Percentiles rank a stretch among this genome's conserved stretches.
Conservation (phyloP, 2,329 filamentous ascomycete genomes). For the Verticillium longisporum region DNA sequence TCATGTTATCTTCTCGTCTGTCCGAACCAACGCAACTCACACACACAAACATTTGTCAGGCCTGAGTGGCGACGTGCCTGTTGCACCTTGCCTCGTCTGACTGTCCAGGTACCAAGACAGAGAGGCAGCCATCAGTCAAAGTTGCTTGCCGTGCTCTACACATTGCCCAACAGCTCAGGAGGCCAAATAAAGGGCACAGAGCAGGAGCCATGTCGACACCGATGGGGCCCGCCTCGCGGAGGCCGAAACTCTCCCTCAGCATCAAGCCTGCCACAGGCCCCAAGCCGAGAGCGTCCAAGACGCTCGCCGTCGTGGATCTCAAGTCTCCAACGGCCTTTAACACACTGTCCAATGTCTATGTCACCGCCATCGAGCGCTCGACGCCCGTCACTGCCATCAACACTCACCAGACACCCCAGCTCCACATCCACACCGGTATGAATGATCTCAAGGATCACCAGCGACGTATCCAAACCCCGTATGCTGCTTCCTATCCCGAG, state of each 20-base stretch:
- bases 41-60: neutral
- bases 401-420: slow-evolving; percentile 28
- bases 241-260: slow-evolving; percentile 51
- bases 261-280: slow-evolving; percentile 38
- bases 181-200: neutral
- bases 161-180: neutral
- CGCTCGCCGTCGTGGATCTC: slow-evolving; percentile 41
- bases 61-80: neutral
- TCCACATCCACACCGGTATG: slow-evolving; percentile 13
- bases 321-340: slow-evolving; percentile 58
- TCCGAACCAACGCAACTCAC: neutral
- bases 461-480: slow-evolving; percentile 28
- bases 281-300: slow-evolving; percentile 31
- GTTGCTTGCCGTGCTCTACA: neutral
- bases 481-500: slow-evolving; percentile 39
- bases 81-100: neutral
- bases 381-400: slow-evolving; percentile 45
- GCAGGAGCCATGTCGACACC: slow-evolving; percentile 29
- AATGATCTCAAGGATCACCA: slow-evolving; percentile 15
- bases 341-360: slow-evolving; percentile 59
- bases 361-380: slow-evolving; percentile 53
- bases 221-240: slow-evolving; percentile 27
- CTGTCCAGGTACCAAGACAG: neutral
- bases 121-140: neutral
- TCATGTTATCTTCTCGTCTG: neutral